Evolutionary conservation across 2,329 filamentous ascomycete species (phyloP).

Genomic region (Paraphaeosphaeria sporulosa): DNA sequence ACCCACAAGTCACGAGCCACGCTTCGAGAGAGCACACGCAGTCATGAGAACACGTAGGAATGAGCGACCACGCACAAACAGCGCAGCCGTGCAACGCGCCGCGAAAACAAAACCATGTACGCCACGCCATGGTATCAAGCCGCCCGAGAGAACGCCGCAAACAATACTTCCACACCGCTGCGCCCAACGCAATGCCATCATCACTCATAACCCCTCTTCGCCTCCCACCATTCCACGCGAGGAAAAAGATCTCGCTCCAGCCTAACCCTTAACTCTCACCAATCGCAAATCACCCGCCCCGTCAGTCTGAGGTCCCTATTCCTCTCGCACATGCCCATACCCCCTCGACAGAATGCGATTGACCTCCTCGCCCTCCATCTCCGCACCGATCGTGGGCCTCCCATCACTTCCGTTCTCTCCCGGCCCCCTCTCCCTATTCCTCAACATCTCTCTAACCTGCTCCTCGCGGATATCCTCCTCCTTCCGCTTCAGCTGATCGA

Average conservation of each 20-base stretch:
- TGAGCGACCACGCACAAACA: neutral
- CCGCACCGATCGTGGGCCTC: neutral
- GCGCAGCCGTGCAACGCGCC: neutral
- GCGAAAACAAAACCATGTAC: too few relatives aligned
- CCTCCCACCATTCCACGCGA: neutral
- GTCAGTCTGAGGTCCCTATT: neutral
- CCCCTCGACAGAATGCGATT: constrained; percentile 22
- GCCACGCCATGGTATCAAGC: neutral
- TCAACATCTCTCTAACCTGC: constrained; percentile 43
- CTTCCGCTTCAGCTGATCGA: constrained; percentile 22
- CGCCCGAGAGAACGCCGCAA: neutral
- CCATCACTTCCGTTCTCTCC: neutral
- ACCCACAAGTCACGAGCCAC: too few relatives aligned
- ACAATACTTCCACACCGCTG: neutral
- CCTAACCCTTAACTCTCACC: neutral
- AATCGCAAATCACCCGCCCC: neutral
- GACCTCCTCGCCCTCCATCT: constrained; percentile 26
- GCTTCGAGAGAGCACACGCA: neutral
- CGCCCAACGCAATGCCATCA: neutral
- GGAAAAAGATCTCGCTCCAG: neutral
- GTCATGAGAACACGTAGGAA: neutral
- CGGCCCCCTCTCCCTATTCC: constrained; percentile 29
- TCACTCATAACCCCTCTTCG: neutral
- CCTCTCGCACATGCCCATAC: constrained; percentile 18
- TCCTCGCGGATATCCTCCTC: constrained; percentile 42